phyloP scores from a whole-genome alignment of 768 basidiomycete genomes.

The Rhodotorula kratochvilovae region DNA sequence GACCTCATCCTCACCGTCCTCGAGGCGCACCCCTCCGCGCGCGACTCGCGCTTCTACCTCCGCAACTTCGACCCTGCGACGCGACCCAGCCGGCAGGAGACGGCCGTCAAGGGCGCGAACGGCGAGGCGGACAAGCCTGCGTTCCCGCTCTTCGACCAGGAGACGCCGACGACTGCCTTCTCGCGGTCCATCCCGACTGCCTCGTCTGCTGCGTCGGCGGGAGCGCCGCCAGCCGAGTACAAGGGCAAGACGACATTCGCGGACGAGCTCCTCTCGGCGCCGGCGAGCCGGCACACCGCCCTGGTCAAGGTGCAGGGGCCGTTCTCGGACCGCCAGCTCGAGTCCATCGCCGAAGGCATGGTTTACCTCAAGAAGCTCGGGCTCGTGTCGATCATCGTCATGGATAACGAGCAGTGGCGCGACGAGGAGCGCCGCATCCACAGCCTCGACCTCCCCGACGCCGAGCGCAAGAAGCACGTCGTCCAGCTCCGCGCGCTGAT shows the following conservation, averaged over 20 bases:
- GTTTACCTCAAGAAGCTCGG: constrained; percentile 94
- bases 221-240: not conserved
- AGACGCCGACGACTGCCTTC: constrained; percentile 45
- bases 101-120: not conserved
- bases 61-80: constrained; percentile 78
- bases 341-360: constrained; percentile 87
- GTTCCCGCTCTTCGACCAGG: constrained; percentile 44
- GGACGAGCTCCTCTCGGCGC: constrained; percentile 50
- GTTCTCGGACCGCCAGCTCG: constrained; percentile 84
- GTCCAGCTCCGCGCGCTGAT: constrained; percentile 38
- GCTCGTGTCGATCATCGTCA: constrained; percentile 87
- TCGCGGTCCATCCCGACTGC: constrained; percentile 45
- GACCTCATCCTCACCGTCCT: constrained; percentile 95
- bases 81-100: not conserved
- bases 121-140: constrained; percentile 39
- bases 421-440: constrained; percentile 52
- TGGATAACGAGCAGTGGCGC: constrained; percentile 75
- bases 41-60: constrained; percentile 86
- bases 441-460: not conserved
- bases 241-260: constrained; percentile 21
- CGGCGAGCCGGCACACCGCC: constrained; percentile 76
- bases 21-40: constrained; percentile 80
- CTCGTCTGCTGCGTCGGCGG: constrained; percentile 49
- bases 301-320: constrained; percentile 96
- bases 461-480: constrained; percentile 6